Percentiles rank a stretch among this genome's conserved stretches.
Conservation (phyloP, 768 basidiomycete genomes). For the Leccinum boreale region DNA sequence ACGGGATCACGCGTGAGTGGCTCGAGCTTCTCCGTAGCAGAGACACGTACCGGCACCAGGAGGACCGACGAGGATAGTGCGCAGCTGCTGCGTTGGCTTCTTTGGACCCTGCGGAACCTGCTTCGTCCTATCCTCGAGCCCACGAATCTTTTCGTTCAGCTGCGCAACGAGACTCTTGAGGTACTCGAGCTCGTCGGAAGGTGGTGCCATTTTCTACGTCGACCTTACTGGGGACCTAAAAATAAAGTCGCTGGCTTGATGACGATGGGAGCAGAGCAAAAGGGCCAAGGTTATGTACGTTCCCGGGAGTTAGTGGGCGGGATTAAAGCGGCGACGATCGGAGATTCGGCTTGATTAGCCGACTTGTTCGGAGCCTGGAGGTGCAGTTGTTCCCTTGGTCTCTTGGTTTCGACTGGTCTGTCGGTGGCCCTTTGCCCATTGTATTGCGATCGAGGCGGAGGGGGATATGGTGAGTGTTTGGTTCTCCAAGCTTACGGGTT, state of each 20-base stretch:
- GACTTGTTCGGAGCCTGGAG: neutral
- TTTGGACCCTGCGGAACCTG: constrained; percentile 37
- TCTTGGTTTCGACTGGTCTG: neutral
- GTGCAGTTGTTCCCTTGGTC: neutral
- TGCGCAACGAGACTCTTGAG: constrained; percentile 90
- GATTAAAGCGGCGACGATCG: constrained; percentile 24
- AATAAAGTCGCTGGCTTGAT: neutral
- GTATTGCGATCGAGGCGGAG: neutral
- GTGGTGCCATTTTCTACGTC: constrained; percentile 45
- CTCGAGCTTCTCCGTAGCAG: neutral
- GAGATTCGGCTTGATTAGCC: constrained; percentile 6
- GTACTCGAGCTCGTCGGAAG: constrained; percentile 83
- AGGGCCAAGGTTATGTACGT: neutral
- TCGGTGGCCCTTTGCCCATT: neutral
- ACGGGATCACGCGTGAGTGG: neutral
- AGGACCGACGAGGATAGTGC: constrained; percentile 92
- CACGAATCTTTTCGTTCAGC: constrained; percentile 84
- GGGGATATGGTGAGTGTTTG: neutral
- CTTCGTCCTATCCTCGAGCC: constrained; percentile 72
- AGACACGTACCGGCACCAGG: constrained; percentile 84
- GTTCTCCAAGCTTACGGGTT: neutral
- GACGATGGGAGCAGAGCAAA: neutral
- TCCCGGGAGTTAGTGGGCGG: constrained; percentile 1
- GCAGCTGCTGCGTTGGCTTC: constrained; percentile 73
- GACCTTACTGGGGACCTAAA: neutral